phyloP scores from a whole-genome alignment of 768 basidiomycete species.

The Rhodosporidiobolus odoratus region DNA sequence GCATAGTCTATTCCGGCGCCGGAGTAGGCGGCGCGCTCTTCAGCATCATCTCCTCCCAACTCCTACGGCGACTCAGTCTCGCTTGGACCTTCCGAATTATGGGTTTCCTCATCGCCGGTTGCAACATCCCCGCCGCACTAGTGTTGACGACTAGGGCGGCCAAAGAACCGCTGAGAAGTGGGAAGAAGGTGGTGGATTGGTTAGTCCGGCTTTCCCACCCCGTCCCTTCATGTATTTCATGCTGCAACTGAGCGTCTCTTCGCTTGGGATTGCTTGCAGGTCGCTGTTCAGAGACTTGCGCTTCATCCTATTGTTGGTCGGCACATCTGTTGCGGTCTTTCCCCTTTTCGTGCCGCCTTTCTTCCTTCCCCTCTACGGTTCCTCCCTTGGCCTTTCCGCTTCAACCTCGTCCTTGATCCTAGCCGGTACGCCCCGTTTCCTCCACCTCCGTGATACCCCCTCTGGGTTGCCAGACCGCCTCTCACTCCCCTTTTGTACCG shows the following conservation, averaged over 20 bases:
- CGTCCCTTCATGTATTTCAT: neutral
- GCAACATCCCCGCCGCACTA: constrained; percentile 5
- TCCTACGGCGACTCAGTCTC: constrained; percentile 29
- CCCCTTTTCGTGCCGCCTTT: constrained; percentile 41
- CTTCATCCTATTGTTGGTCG: constrained; percentile 29
- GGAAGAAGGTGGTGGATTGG: constrained; percentile 29
- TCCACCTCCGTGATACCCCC: too few species aligned
- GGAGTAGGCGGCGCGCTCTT: constrained; percentile 41
- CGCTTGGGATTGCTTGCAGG: constrained; percentile 1
- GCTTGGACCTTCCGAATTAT: constrained; percentile 39
- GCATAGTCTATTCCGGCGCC: constrained; percentile 38
- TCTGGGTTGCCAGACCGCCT: too few species aligned
- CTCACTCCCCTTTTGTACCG: neutral
- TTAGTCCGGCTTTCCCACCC: neutral
- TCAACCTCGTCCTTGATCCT: constrained; percentile 31
- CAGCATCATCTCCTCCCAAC: constrained; percentile 23
- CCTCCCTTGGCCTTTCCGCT: constrained; percentile 32
- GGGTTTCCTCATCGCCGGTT: neutral
- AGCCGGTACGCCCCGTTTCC: constrained; percentile 1
- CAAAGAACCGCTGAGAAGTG: constrained; percentile 9
- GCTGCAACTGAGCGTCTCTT: neutral
- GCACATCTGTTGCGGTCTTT: constrained; percentile 34
- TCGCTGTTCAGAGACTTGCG: constrained; percentile 28
- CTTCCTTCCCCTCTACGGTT: constrained; percentile 42
- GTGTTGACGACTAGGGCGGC: neutral